A percentile compares a stretch with the other conserved stretches of the same genome.
phyloP scores from a whole-genome alignment of 495 filamentous ascomycete genomes.

The Neurospora intermedia region DNA sequence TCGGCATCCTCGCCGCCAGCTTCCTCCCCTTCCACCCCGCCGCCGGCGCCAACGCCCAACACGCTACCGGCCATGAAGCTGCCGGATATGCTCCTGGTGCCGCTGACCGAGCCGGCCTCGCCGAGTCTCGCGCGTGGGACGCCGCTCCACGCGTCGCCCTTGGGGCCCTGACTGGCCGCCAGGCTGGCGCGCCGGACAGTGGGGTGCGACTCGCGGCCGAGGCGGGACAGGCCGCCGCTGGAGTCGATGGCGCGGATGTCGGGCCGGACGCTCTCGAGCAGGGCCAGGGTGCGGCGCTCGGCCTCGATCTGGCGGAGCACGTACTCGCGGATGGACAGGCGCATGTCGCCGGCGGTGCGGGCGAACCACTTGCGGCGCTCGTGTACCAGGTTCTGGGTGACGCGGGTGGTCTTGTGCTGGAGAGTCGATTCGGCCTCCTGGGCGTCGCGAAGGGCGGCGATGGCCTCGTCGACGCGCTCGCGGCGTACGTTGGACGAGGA shows the following conservation, averaged over 20 bases:
- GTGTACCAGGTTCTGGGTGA: constrained; percentile 77
- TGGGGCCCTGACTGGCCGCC: constrained; percentile 80
- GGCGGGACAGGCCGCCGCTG: constrained; percentile 74
- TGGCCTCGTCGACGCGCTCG: constrained; percentile 95
- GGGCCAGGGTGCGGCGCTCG: constrained; percentile 83
- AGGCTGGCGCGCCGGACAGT: constrained; percentile 62
- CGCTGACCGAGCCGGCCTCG: constrained; percentile 56
- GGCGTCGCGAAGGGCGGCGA: constrained; percentile 79
- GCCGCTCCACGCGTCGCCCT: constrained; percentile 95
- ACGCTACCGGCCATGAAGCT: constrained; percentile 43
- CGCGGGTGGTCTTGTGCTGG: constrained; percentile 68
- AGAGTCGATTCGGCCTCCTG: constrained; percentile 67
- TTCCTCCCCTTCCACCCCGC: constrained; percentile 28
- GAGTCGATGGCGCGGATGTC: constrained; percentile 90
- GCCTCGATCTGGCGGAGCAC: constrained; percentile 91
- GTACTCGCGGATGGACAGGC: constrained; percentile 77
- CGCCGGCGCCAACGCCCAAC: constrained; percentile 35
- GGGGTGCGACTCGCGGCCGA: constrained; percentile 83
- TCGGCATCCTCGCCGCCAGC: constrained; percentile 19
- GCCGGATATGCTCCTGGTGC: constrained; percentile 57
- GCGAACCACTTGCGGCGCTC: constrained; percentile 90
- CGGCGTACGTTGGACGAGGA: constrained; percentile 68
- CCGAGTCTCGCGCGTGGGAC: constrained; percentile 54
- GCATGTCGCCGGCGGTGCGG: constrained; percentile 70
- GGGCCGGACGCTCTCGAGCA: constrained; percentile 80